Evolutionary conservation across 495 filamentous ascomycete species (phyloP), one percentile per base, ranked within the genome.

Genomic region (Penicillium argentinense): DNA sequence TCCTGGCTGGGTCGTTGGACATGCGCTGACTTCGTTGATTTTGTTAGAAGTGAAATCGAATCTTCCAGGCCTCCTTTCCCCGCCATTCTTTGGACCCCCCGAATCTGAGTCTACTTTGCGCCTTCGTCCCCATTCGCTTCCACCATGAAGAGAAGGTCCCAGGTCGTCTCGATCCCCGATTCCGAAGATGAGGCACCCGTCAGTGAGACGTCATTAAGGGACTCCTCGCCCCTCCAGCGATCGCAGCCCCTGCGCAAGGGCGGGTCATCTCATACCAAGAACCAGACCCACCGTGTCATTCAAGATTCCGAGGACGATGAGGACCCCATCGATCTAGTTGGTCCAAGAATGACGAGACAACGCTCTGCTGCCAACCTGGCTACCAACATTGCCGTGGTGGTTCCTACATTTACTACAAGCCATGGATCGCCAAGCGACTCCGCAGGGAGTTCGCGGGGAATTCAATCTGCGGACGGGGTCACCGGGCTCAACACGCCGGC

Each of bases 401-500:
- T 79, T 9, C 68, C 76, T 1, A 18, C n/a, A n/a, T n/a, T n/a
- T n/a, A n/a, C 18, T 0, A 40, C 57, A 18, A 70, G 62, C 25
- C 54, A 55, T 32, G 38, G 33, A 5, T 57, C 63, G 11, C 38
- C 64, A 0, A 52, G 48, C 17, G 57, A 59, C 17, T 63, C 62
- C 0, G 46, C 55, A 18, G 53, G 63, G 1, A 38, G 53, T 51
- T 56, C 73, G 3, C 17, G 59, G 14, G 69, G 61, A 3, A 60
- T 42, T 47, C 46, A 8, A 36, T 72, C 64, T 21, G 29, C 55
- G 34, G 70, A 76, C 28, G 77, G 76, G 1, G 80, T 74, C 5
- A 82, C 75, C 39, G 83, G 80, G 21, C 83, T 79, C 54, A 82
- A 82, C 30, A 96, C 90, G 4, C 88, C 89, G 7, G 84, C 81